Conservation (phyloP, 192 early-diverging fungal species). For the Coemansia sp. region DNA sequence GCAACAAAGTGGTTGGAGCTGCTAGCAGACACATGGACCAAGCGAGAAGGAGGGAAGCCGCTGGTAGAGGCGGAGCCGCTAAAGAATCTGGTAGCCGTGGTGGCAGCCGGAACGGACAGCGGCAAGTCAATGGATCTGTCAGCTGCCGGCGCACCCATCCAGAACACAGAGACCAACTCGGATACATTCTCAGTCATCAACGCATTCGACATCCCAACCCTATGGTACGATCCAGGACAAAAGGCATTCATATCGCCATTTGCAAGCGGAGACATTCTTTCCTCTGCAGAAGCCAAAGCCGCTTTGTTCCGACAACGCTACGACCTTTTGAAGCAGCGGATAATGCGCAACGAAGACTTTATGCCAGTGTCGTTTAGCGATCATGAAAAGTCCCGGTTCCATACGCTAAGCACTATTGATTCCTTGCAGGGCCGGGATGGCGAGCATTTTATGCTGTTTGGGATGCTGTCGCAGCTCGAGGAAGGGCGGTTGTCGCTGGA, state of each 20-base stretch:
- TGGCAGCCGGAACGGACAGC: conserved; percentile 27
- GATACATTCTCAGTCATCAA: conserved; percentile 57
- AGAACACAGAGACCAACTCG: not conserved
- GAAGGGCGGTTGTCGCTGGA: conserved; percentile 82
- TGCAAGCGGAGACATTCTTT: conserved; percentile 52
- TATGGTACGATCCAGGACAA: conserved; percentile 62
- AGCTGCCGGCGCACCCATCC: conserved; percentile 1
- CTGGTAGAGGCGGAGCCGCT: conserved; percentile 46
- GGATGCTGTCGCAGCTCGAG: conserved; percentile 81
- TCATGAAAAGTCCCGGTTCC: conserved; percentile 36
- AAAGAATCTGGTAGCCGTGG: conserved; percentile 28
- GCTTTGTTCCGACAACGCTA: conserved; percentile 73
- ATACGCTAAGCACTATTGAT: conserved; percentile 64
- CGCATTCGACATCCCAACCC: conserved; percentile 72
- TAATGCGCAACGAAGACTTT: conserved; percentile 80
- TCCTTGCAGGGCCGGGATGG: conserved; percentile 70
- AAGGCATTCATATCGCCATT: conserved; percentile 61
- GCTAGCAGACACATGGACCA: conserved; percentile 68
- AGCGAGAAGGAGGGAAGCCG: conserved; percentile 58
- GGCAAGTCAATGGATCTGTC: not conserved
- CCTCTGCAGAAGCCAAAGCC: conserved; percentile 61
- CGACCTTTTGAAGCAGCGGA: conserved; percentile 73
- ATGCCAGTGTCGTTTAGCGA: conserved; percentile 61
- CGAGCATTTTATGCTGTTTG: conserved; percentile 73
- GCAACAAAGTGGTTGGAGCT: conserved; percentile 62